Percentiles rank a stretch among this genome's conserved stretches.
Conservation (phyloP, 2,329 filamentous ascomycete genomes). For the Leptographium lundbergii region DNA sequence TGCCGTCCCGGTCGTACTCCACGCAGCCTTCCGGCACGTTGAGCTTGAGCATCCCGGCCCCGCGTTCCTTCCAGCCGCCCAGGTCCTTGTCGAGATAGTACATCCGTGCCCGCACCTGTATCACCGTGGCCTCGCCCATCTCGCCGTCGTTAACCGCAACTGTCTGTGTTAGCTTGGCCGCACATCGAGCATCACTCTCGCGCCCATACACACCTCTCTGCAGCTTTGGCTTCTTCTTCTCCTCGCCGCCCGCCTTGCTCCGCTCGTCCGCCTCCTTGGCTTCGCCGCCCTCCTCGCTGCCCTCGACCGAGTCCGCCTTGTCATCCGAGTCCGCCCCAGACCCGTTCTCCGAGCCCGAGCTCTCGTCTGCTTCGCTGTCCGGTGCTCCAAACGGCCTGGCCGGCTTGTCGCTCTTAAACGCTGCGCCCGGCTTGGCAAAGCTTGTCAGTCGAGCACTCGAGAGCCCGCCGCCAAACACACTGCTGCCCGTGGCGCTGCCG, state of each 20-base stretch:
- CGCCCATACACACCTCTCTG: constrained; percentile 64
- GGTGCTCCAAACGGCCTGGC: constrained; percentile 67
- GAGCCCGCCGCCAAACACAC: constrained; percentile 25
- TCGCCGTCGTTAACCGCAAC: constrained; percentile 74
- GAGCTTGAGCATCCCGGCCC: constrained; percentile 71
- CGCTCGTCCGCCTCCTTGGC: constrained; percentile 12
- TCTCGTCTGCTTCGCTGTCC: constrained; percentile 48
- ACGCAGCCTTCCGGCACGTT: constrained; percentile 54
- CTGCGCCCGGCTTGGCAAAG: constrained; percentile 54
- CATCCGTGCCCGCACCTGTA: constrained; percentile 60
- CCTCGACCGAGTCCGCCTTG: constrained; percentile 33
- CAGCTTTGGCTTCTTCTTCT: constrained; percentile 52
- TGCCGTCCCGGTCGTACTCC: constrained; percentile 33
- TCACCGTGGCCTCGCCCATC: constrained; percentile 57
- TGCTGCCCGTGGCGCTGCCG: constrained; percentile 25
- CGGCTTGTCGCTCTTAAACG: constrained; percentile 44
- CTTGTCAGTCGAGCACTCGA: constrained; percentile 40
- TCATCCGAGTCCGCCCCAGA: constrained; percentile 28
- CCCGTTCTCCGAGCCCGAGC: constrained; percentile 21
- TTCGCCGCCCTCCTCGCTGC: constrained; percentile 24
- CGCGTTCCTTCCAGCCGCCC: constrained; percentile 80
- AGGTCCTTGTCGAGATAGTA: constrained; percentile 61
- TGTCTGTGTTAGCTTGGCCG: constrained; percentile 26
- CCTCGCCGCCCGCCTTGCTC: constrained; percentile 29
- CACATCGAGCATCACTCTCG: no score